Conservation (phyloP, 345 rosid genomes). For the Gossypium sturtianum region DNA sequence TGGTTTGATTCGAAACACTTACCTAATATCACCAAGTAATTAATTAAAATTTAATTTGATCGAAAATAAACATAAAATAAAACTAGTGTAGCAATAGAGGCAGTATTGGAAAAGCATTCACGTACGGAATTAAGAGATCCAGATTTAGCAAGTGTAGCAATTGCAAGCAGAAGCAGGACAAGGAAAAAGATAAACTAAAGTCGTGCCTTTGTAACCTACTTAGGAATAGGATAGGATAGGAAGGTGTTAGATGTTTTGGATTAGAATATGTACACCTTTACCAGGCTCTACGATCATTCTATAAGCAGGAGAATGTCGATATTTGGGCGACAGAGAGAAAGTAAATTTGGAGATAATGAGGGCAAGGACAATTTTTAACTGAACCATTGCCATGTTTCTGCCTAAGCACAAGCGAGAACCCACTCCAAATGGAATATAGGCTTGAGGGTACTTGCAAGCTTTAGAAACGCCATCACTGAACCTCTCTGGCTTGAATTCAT, state of each 20-base stretch:
- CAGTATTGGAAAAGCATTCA: too few species aligned
- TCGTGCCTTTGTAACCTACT: not conserved
- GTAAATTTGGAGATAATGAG: conserved; percentile 56
- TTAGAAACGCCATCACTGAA: conserved; percentile 57
- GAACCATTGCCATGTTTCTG: conserved; percentile 58
- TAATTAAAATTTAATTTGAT: too few species aligned
- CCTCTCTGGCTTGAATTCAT: conserved; percentile 69
- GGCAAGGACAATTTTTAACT: conserved; percentile 49
- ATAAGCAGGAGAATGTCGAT: conserved; percentile 58
- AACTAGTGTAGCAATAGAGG: too few species aligned
- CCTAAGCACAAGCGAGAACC: conserved; percentile 73
- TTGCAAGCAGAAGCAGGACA: not conserved
- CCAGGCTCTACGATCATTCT: conserved; percentile 71
- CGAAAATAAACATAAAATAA: too few species aligned
- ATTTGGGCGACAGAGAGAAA: conserved; percentile 54
- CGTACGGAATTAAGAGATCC: too few species aligned
- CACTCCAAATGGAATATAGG: conserved; percentile 59
- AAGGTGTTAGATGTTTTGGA: conserved; percentile 22
- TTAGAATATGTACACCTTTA: conserved; percentile 47
- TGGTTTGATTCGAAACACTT: too few species aligned
- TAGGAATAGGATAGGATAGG: not conserved
- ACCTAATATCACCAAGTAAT: too few species aligned
- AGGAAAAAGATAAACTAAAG: not conserved
- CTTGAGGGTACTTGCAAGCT: conserved; percentile 67
- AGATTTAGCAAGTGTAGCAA: too few species aligned